Evolutionary conservation across 257 asterid species (phyloP).

Genomic region (Solanum pinnatisectum): DNA sequence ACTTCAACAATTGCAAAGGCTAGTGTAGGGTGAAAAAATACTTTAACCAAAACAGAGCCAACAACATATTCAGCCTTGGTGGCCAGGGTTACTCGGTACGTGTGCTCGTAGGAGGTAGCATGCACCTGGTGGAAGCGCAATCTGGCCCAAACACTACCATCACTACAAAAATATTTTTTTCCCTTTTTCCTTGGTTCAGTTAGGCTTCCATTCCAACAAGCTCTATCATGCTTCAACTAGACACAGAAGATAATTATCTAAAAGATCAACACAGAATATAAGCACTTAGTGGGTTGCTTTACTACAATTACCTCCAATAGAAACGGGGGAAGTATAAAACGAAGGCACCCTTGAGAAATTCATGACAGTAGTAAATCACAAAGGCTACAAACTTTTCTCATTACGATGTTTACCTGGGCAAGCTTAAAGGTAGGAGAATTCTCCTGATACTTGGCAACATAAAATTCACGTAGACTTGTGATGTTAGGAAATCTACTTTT

Average conservation of each 20-base stretch:
- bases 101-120: neutral
- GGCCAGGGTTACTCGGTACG: neutral
- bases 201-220: neutral
- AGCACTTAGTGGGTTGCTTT: neutral
- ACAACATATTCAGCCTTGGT: neutral
- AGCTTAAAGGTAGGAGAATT: slow-evolving; percentile 86
- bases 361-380: neutral
- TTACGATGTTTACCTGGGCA: slow-evolving; percentile 61
- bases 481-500: slow-evolving; percentile 85
- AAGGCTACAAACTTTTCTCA: neutral
- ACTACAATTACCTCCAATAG: neutral
- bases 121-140: neutral
- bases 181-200: neutral
- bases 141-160: neutral
- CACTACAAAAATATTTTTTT: neutral
- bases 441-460: slow-evolving; percentile 83
- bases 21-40: neutral
- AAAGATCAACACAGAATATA: neutral
- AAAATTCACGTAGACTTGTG: slow-evolving; percentile 87
- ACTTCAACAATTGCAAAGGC: neutral
- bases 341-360: neutral
- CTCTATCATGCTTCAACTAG: neutral
- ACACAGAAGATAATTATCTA: neutral
- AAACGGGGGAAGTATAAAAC: neutral
- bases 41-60: neutral